These are phyloP conservation scores for Brassica balearica DNA, from an alignment of 441 rosid genomes.

Conservation along the genomic window DNA sequence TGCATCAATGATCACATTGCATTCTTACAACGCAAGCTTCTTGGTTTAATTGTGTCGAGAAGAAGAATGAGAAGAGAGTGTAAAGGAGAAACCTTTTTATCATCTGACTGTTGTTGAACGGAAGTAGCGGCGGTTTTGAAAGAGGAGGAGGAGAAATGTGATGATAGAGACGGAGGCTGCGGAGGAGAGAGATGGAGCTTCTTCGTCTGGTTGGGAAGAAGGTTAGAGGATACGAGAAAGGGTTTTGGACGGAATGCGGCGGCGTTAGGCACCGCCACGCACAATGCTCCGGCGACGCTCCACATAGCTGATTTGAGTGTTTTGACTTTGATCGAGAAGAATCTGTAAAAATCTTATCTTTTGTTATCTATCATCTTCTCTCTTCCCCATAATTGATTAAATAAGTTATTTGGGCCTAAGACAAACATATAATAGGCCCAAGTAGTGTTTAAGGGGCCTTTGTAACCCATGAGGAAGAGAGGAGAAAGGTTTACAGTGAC, in stretches of 20 bases:
- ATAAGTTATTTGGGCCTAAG: not conserved
- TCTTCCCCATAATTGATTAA: not conserved
- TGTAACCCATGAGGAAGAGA: not conserved
- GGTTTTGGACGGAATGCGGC: constrained; percentile 17
- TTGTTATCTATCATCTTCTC: constrained; percentile 17
- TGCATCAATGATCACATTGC: constrained; percentile 10
- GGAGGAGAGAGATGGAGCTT: constrained; percentile 27
- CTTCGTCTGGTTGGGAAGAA: constrained; percentile 23
- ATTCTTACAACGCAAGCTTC: not conserved
- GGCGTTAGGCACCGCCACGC: constrained; percentile 37
- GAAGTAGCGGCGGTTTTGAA: constrained; percentile 56
- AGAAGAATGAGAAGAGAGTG: not conserved
- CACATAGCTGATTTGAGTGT: constrained; percentile 36
- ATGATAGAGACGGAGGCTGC: not conserved
- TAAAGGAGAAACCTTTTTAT: constrained; percentile 41
- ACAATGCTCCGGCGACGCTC: constrained; percentile 45
- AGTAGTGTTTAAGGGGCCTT: not conserved
- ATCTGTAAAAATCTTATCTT: constrained; percentile 45
- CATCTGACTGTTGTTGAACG: constrained; percentile 48
- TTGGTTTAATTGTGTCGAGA: not conserved
- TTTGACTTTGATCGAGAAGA: constrained; percentile 36
- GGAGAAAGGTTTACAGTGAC: not conserved
- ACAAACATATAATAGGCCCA: not conserved
- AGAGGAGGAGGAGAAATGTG: constrained; percentile 45
- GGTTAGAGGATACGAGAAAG: constrained; percentile 15